phyloP scores from a whole-genome alignment of 129 eudicot genomes.

The Artemisia tridentata region DNA sequence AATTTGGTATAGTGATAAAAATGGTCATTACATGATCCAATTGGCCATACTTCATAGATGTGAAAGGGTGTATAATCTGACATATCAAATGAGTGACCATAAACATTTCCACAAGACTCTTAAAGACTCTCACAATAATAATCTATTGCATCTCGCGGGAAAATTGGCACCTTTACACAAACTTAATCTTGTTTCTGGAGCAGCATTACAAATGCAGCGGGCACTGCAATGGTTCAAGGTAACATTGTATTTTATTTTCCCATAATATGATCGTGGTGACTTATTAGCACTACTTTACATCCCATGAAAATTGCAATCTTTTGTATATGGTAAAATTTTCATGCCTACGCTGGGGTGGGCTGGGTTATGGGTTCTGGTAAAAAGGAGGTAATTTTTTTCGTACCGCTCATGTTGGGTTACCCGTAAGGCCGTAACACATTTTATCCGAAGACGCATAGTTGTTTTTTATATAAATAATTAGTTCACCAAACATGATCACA shows the following conservation, averaged over 20 bases:
- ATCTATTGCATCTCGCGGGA: slow-evolving; percentile 46
- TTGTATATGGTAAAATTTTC: neutral
- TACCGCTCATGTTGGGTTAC: no score
- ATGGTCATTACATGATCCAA: slow-evolving; percentile 37
- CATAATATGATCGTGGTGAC: neutral
- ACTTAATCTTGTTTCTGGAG: slow-evolving; percentile 45
- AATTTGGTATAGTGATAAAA: slow-evolving; percentile 38
- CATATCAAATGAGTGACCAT: slow-evolving; percentile 39
- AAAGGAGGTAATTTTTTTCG: no score
- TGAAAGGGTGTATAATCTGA: slow-evolving; percentile 41
- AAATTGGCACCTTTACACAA: slow-evolving; percentile 39
- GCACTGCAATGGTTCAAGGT: slow-evolving; percentile 57
- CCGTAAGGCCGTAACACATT: no score
- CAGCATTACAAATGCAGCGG: slow-evolving; percentile 51
- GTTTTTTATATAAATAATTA: no score
- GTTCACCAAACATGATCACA: no score
- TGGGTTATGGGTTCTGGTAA: no score
- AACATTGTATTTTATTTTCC: neutral
- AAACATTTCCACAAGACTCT: slow-evolving; percentile 33
- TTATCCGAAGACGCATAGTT: no score
- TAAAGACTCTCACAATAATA: slow-evolving; percentile 32
- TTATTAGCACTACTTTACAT: neutral
- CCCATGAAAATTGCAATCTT: neutral
- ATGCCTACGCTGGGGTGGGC: no score
- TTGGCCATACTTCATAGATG: slow-evolving; percentile 42